These are phyloP conservation scores for Ceratobasidium theobromae DNA, from an alignment of 1,284 basidiomycete species.

Conservation along the genomic window DNA sequence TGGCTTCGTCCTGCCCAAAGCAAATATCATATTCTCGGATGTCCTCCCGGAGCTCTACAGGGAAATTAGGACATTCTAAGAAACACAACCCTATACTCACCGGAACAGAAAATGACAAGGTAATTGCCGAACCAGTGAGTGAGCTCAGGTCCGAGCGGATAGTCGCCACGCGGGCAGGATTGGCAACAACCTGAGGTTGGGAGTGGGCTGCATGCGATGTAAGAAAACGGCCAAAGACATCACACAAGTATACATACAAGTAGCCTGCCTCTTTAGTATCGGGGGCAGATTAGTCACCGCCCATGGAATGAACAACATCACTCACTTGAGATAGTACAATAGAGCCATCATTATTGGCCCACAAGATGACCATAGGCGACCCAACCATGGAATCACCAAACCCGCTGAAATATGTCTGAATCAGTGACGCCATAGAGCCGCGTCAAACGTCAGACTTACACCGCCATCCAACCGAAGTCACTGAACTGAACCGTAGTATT, in stretches of 20 bases:
- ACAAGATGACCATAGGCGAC: slow-evolving; percentile 46
- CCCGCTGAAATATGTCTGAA: slow-evolving; percentile 38
- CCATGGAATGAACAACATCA: background rate
- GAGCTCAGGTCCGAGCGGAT: slow-evolving; percentile 7
- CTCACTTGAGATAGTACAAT: slow-evolving; percentile 44
- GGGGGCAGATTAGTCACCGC: background rate
- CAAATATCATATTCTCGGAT: slow-evolving; percentile 24
- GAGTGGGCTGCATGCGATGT: slow-evolving; percentile 16
- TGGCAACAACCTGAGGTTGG: slow-evolving; percentile 27
- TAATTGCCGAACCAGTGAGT: background rate
- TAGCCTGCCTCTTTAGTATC: background rate
- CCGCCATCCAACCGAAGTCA: slow-evolving; percentile 33
- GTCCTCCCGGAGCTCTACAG: slow-evolving; percentile 23
- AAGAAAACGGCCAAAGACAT: background rate
- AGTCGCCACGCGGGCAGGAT: slow-evolving; percentile 26
- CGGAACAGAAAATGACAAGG: slow-evolving; percentile 28
- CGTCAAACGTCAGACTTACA: slow-evolving; percentile 6
- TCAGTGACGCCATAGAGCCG: background rate
- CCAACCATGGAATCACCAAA: slow-evolving; percentile 42
- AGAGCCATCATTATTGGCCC: slow-evolving; percentile 46
- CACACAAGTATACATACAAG: background rate
- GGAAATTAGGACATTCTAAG: slow-evolving; percentile 3
- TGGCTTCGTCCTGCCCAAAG: background rate
- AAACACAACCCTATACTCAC: background rate
- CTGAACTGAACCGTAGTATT: slow-evolving; percentile 19